Base-by-base conservation (phyloP, 345 rosid species). In the Cardiospermum halicacabum region DNA sequence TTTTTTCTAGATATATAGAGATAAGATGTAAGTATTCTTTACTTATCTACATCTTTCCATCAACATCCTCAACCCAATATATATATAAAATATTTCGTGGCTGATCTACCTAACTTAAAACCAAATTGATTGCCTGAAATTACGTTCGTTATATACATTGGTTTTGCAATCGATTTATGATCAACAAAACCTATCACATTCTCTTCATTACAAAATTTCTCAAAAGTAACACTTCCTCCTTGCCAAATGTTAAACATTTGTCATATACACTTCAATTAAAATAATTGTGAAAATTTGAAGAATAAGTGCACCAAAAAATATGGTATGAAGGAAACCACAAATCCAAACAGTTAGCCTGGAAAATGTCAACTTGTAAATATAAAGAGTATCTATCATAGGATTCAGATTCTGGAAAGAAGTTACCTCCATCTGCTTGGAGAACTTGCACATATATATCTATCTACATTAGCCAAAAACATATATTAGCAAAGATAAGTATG, bases 341-440 rank as follows among this genome's bases (percentile, higher is more conserved):
- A 19, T 2, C 7, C 42, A 18, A 7, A 28, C 26, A 16, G 18
- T 19, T 12, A n/a, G 36, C 15, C 22, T 27, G 26, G 4, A 64
- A 7, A 45, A 26, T 19, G 28, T 48, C 18, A 13, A 8, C 18
- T 3, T 12, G 13, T 16, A 49, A 51, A n/a, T n/a, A n/a, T n/a
- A 73, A 62, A 5, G 32, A 60, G 30, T 22, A 18, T 47, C 9
- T 37, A 60, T 58, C 64, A 37, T 11, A 68, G 28, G 21, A 36
- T 51, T 56, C 9, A 19, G 18, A n/a, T 34, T 8, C 10, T 34
- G 39, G 9, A 34, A 34, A 34, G 6, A 34, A 34, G 42, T 81
- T 69, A 94, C 99, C 99, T 80, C 99, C 99, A 74, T 94, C 97
- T 7, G 97, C 97, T 80, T 91, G 99, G 39, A 94, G 91, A 81